Base-by-base conservation (phyloP, 2,329 filamentous ascomycete species). In the Niveomyces coronatus region DNA sequence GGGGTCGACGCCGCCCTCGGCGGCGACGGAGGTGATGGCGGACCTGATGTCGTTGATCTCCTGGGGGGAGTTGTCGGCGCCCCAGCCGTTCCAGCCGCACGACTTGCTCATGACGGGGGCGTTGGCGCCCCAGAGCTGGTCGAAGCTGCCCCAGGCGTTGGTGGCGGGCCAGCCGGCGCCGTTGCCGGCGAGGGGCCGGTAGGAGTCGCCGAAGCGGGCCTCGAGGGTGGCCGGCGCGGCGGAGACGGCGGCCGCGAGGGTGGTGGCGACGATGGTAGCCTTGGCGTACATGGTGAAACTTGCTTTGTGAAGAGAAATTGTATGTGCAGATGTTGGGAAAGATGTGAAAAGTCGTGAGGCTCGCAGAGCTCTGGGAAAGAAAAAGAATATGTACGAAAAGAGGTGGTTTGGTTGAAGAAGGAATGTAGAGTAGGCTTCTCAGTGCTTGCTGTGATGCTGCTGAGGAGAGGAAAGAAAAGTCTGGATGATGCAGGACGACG, bases 141-240 rank as follows among this genome's bases (percentile, higher is more conserved):
- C 43, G 26, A 36, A 49, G 17, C 36, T 37, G n/a, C 46, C 44
- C 47, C 47, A 49, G 13, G 22, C 6, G 20, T 32, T 40, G 16
- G 39, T 37, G 5, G 39, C 38, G 17, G 50, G 50, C 50, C 50
- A 52, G 38, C 49, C 48, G 10, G 45, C 47, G 20, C 50, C 50
- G 34, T 52, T 43, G 22, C 50, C 50, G 6, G 33, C 14, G 37
- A 49, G 51, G 35, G 27, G 23, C n/a, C 14, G 42, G 41, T 49
- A 49, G 4, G 23, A 33, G 40, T 49, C 47, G 27, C 40, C 42
- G 30, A 43, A 37, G 27, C 38, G 35, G 24, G 41, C 31, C 18
- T 32, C 33, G 23, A 39, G 24, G n/a, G 23, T 37, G 13, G 41
- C 32, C 20, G 40, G 41, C 7, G 41, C 41, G 8, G 39, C 41